Percentiles rank a stretch among this genome's conserved stretches.
Evolutionary conservation across 768 basidiomycete species (phyloP).

Genomic region (Leccinum ochraceum): DNA sequence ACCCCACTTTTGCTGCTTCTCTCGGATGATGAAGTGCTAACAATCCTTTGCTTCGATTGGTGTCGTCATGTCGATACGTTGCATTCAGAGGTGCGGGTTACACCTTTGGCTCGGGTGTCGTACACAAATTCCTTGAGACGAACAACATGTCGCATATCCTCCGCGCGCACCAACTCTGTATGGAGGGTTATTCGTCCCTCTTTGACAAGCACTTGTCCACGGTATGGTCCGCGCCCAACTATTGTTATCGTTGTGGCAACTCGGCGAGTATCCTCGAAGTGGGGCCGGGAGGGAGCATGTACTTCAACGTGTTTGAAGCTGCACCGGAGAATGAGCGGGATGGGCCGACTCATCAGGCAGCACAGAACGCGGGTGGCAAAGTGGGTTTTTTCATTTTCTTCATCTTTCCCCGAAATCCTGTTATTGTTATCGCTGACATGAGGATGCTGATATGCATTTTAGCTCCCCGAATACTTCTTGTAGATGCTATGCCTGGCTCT

Average conservation of each 20-base stretch:
- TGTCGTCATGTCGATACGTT: background rate
- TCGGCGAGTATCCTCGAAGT: conserved; percentile 96
- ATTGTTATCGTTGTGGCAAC: conserved; percentile 98
- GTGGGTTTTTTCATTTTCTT: conserved; percentile 38
- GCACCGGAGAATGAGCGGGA: conserved; percentile 98
- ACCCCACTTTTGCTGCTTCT: conserved; percentile 14
- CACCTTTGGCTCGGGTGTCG: conserved; percentile 97
- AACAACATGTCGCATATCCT: conserved; percentile 98
- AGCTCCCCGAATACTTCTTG: conserved; percentile 85
- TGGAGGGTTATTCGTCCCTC: conserved; percentile 99
- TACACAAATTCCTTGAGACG: conserved; percentile 94
- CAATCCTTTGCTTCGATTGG: conserved; percentile 2
- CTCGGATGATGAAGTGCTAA: conserved; percentile 13
- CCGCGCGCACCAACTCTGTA: conserved; percentile 97
- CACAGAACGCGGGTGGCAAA: conserved; percentile 72
- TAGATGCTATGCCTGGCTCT: conserved; percentile 22
- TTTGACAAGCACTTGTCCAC: conserved; percentile 96
- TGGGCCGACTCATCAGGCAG: conserved; percentile 77
- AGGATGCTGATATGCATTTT: conserved; percentile 7
- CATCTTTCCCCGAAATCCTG: too few relatives aligned
- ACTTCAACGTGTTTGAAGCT: conserved; percentile 98
- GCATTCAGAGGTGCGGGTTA: conserved; percentile 87
- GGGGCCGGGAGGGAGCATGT: conserved; percentile 82
- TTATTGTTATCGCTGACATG: background rate
- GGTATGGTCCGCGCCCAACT: conserved; percentile 98